A percentile compares a stretch with the other conserved stretches of the same genome.
Evolutionary conservation across 805 yeast species (phyloP).

Genomic region (Candida yuanshanica): DNA sequence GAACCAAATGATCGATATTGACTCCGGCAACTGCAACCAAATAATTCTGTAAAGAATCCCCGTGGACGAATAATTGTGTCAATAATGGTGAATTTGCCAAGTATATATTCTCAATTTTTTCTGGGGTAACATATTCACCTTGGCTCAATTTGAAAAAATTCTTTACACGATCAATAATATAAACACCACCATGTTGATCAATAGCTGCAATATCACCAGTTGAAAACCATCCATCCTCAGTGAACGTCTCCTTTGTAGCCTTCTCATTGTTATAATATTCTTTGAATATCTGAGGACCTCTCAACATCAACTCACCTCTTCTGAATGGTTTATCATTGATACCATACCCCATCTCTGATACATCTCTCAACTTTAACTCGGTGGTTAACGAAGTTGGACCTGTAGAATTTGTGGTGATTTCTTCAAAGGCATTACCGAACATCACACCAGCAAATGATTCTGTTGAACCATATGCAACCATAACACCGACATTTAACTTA

Average conservation of each 20-base stretch:
- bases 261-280: slow-evolving; percentile 50
- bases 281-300: slow-evolving; percentile 58
- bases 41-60: slow-evolving; percentile 51
- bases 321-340: slow-evolving; percentile 31
- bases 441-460: slow-evolving; percentile 60
- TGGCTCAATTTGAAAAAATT: slow-evolving; percentile 67
- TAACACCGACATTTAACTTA: slow-evolving; percentile 41
- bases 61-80: slow-evolving; percentile 56
- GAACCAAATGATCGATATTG: slow-evolving; percentile 33
- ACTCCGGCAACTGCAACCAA: slow-evolving; percentile 64
- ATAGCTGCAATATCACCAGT: slow-evolving; percentile 62
- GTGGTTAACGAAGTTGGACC: slow-evolving; percentile 49
- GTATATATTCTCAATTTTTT: slow-evolving; percentile 62
- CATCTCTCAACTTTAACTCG: slow-evolving; percentile 55
- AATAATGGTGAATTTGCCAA: slow-evolving; percentile 45
- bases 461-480: slow-evolving; percentile 64
- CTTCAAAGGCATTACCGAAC: slow-evolving; percentile 40
- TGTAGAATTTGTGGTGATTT: slow-evolving; percentile 34
- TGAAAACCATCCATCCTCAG: slow-evolving; percentile 55
- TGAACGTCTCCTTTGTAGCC: slow-evolving; percentile 48
- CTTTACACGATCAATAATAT: slow-evolving; percentile 68
- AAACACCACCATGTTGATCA: slow-evolving; percentile 45
- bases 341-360: slow-evolving; percentile 53
- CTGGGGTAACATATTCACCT: slow-evolving; percentile 70
- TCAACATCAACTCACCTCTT: slow-evolving; percentile 54